Evolutionary conservation across 2,329 filamentous ascomycete genomes (phyloP), one percentile per base, ranked within the genome.

Genomic region (Atkinsonella hypoxylon): DNA sequence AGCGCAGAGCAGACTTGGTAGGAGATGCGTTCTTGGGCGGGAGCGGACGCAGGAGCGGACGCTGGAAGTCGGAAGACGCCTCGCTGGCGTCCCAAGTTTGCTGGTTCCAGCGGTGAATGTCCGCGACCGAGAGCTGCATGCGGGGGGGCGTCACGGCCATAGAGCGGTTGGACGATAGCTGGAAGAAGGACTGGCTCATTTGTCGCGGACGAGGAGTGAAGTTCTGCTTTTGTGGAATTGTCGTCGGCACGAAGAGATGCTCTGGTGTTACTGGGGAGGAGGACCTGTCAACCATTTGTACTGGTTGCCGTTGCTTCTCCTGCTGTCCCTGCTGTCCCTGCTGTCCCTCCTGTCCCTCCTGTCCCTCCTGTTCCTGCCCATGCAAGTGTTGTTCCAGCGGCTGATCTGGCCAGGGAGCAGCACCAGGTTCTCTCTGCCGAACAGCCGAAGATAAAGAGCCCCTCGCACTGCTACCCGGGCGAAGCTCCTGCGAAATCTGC

Each of bases 1-100:
- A 79, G 17, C 78, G 72, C 22, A 82, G 63, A 55, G 71, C 76
- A 1, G 78, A 81, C 58, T 81, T 82, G 9, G 63, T 68, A 0
- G 78, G 78, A 1, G 77, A 81, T 4, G 72, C 71, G n/a, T 71
- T 68, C 53, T 69, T 73, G 48, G 73, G 68, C 12, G 77, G 76
- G 3, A 73, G 64, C 2, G 74, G 72, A 7, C 73, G 71, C 20
- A 76, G 69, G n/a, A 69, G 58, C 4, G 67, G 68, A 3, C 62
- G 67, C 12, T 30, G 34, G 18, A 36, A 65, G 48, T 68, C 65
- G 2, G 61, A 58, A 1, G 70, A 69, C 11, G 63, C 62, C 13
- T 70, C 69, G 45, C 68, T 59, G 3, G 66, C 62, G 20, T 62
- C 59, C 3, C 67, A 68, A 6, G 67, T 68, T 53, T 70, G 59